phyloP scores from a whole-genome alignment of 1,284 basidiomycete species.

The Puccinia novopanici region DNA sequence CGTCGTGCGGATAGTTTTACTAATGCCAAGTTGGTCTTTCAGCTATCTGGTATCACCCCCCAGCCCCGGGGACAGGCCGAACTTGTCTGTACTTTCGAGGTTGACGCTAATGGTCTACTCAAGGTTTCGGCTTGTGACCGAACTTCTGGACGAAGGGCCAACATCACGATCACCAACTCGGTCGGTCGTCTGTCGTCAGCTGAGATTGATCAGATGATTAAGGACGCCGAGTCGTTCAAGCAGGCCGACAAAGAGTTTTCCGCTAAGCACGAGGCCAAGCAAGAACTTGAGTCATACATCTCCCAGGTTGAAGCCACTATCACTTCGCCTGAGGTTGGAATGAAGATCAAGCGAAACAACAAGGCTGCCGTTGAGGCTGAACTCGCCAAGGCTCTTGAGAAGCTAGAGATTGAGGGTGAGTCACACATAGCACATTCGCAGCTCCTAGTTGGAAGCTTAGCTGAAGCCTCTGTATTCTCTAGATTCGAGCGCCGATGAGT shows the following conservation, averaged over 20 bases:
- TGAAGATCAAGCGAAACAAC: slow-evolving; percentile 95
- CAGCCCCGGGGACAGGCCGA: slow-evolving; percentile 96
- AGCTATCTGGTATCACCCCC: slow-evolving; percentile 85
- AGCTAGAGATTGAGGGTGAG: slow-evolving; percentile 79
- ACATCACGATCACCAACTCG: slow-evolving; percentile 88
- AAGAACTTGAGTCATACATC: slow-evolving; percentile 91
- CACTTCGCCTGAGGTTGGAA: slow-evolving; percentile 87
- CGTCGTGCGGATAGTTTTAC: not conserved
- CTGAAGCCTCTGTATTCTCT: not conserved
- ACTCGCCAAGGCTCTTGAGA: slow-evolving; percentile 92
- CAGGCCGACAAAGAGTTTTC: slow-evolving; percentile 95
- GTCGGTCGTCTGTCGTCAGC: slow-evolving; percentile 89
- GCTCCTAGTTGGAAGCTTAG: not conserved
- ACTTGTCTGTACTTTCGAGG: slow-evolving; percentile 87
- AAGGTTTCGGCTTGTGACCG: slow-evolving; percentile 94
- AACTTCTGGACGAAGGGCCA: slow-evolving; percentile 92
- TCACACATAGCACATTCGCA: no score
- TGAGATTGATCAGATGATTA: slow-evolving; percentile 98
- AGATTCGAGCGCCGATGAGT: slow-evolving; percentile 83
- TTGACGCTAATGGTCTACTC: slow-evolving; percentile 92
- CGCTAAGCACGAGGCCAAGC: slow-evolving; percentile 91
- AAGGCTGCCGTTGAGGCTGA: slow-evolving; percentile 89
- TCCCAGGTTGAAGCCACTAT: slow-evolving; percentile 91
- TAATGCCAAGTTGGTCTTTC: not conserved
- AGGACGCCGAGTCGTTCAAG: slow-evolving; percentile 94